A percentile compares a stretch with the other conserved stretches of the same genome.
Evolutionary conservation across 108 stramenopile genomes (phyloP).

Genomic region (Cyclostephanos tholiformis): DNA sequence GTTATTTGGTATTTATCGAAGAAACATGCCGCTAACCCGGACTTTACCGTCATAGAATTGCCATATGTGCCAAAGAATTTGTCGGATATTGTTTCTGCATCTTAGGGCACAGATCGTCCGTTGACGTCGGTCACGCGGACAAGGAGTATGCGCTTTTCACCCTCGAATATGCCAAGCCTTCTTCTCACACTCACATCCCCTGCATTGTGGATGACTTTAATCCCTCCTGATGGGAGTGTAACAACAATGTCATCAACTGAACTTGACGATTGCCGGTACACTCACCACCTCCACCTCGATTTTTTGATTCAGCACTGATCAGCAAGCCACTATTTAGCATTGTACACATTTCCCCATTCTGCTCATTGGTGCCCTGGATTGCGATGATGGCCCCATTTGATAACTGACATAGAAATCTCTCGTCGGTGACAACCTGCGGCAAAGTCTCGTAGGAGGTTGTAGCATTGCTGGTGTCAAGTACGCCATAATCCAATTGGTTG

Average conservation of each 20-base stretch:
- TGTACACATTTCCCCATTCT: slow-evolving; percentile 16
- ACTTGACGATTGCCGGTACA: not conserved
- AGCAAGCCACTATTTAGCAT: slow-evolving; percentile 32
- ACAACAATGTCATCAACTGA: not conserved
- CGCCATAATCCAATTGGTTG: not conserved
- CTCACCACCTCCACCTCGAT: slow-evolving; percentile 20
- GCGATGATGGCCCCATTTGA: slow-evolving; percentile 16
- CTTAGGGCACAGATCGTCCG: slow-evolving; percentile 14
- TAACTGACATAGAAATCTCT: slow-evolving; percentile 39
- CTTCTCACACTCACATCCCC: not conserved
- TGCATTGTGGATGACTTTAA: slow-evolving; percentile 7
- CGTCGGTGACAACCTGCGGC: slow-evolving; percentile 8
- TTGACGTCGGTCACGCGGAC: slow-evolving; percentile 42
- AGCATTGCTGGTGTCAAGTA: not conserved
- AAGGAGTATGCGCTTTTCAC: slow-evolving; percentile 28
- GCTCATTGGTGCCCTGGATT: slow-evolving; percentile 32
- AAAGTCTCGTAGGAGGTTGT: not conserved
- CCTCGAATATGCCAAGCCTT: slow-evolving; percentile 17
- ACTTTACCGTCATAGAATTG: slow-evolving; percentile 27
- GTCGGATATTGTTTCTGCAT: slow-evolving; percentile 28
- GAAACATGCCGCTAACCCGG: slow-evolving; percentile 35
- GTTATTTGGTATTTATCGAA: slow-evolving; percentile 37
- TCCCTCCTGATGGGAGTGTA: slow-evolving; percentile 18
- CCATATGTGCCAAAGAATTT: slow-evolving; percentile 47
- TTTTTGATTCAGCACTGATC: slow-evolving; percentile 21